These are phyloP conservation scores for Kalmusia sp. DNA, from an alignment of 2,329 filamentous ascomycete genomes.

Conservation along the genomic window DNA sequence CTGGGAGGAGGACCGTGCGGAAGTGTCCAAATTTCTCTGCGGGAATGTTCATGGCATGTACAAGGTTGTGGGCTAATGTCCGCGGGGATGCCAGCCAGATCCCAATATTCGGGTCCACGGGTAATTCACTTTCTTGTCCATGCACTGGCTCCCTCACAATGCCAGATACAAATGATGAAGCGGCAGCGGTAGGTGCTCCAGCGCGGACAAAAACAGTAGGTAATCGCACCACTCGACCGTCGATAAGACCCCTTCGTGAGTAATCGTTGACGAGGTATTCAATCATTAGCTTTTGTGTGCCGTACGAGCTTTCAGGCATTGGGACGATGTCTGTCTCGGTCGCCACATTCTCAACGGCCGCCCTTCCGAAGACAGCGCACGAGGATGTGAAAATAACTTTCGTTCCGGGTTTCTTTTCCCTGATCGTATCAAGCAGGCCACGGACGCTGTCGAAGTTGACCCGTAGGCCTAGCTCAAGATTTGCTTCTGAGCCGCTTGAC, in stretches of 20 bases:
- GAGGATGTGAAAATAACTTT: slow-evolving; percentile 68
- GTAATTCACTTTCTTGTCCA: slow-evolving; percentile 59
- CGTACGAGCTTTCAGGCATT: slow-evolving; percentile 69
- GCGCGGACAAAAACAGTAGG: slow-evolving; percentile 69
- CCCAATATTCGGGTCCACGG: slow-evolving; percentile 59
- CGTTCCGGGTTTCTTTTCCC: slow-evolving; percentile 58
- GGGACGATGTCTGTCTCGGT: slow-evolving; percentile 57
- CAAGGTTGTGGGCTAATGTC: slow-evolving; percentile 61
- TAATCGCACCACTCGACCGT: slow-evolving; percentile 65
- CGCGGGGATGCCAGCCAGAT: slow-evolving; percentile 65
- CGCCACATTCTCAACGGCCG: slow-evolving; percentile 54
- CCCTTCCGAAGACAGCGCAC: slow-evolving; percentile 68
- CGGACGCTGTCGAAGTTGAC: slow-evolving; percentile 69
- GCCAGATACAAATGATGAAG: slow-evolving; percentile 68
- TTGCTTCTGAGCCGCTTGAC: slow-evolving; percentile 68
- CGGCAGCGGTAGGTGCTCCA: slow-evolving; percentile 65
- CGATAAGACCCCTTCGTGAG: slow-evolving; percentile 64
- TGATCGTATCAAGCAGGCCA: slow-evolving; percentile 60
- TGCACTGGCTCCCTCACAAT: slow-evolving; percentile 70
- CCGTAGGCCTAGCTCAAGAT: slow-evolving; percentile 64
- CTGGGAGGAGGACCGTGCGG: slow-evolving; percentile 61
- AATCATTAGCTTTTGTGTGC: slow-evolving; percentile 68
- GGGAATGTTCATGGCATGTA: slow-evolving; percentile 59
- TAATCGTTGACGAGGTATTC: slow-evolving; percentile 70
- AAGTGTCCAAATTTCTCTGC: slow-evolving; percentile 60